Evolutionary conservation across 164 flowering plant genomes (phyloP).

Genomic region (Litsea cubeba): DNA sequence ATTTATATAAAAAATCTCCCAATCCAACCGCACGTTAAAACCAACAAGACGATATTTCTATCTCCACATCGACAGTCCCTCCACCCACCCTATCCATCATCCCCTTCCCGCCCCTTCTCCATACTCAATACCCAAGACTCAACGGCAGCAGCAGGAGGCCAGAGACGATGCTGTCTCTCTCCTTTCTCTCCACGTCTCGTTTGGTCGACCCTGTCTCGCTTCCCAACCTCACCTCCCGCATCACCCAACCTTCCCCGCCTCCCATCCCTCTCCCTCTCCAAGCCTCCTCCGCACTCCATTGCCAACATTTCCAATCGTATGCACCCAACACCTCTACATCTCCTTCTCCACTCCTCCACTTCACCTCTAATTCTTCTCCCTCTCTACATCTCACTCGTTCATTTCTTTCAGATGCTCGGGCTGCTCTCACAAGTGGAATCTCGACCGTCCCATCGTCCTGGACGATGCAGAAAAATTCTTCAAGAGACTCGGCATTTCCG

Average conservation of each 20-base stretch:
- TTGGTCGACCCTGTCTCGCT: neutral
- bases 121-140: neutral
- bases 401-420: constrained; percentile 74
- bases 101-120: neutral
- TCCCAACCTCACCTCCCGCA: neutral
- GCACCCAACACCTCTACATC: neutral
- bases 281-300: constrained; percentile 62
- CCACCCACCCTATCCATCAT: neutral
- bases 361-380: neutral
- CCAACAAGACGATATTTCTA: neutral
- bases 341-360: neutral
- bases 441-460: constrained; percentile 60
- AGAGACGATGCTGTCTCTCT: neutral
- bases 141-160: neutral
- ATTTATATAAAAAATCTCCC: too few species aligned
- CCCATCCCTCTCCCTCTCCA: neutral
- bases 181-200: neutral
- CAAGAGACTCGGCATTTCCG: constrained; percentile 44
- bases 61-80: neutral
- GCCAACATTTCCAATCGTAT: constrained; percentile 85
- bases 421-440: constrained; percentile 69
- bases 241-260: neutral
- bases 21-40: neutral
- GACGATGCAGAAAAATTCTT: constrained; percentile 64
- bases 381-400: neutral